These are phyloP conservation scores for Chrysoporthe puriensis DNA, from an alignment of 2,329 filamentous ascomycete genomes.

Conservation along the genomic window DNA sequence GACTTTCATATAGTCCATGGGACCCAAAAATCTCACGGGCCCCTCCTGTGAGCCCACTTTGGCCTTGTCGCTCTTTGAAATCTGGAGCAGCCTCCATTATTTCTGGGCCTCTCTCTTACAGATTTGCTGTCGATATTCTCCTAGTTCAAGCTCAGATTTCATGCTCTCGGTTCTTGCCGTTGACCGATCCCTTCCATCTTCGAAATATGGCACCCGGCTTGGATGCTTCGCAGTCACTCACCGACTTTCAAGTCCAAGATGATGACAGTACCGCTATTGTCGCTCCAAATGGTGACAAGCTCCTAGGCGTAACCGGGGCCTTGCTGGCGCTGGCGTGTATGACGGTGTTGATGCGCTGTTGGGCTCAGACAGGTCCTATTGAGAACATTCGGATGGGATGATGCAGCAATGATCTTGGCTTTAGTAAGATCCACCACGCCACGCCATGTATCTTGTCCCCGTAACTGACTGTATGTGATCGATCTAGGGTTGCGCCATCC, in stretches of 20 bases:
- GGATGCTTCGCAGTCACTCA: conserved; percentile 4
- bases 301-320: conserved; percentile 5
- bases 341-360: conserved; percentile 7
- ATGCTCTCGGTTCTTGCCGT: not conserved
- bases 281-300: not conserved
- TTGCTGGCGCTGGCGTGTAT: not conserved
- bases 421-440: not conserved
- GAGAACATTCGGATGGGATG: conserved; percentile 8
- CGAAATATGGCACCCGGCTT: not conserved
- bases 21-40: not conserved
- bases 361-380: conserved; percentile 14
- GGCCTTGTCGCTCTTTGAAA: not conserved
- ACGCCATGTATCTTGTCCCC: not conserved
- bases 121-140: not conserved
- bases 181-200: not conserved
- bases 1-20: not conserved
- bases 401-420: conserved; percentile 8
- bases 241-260: not conserved
- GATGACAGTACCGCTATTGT: conserved; percentile 9
- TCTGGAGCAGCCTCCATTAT: not conserved
- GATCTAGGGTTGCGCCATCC: not conserved
- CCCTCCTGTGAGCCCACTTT: not conserved
- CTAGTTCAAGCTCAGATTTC: not conserved
- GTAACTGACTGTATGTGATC: not conserved
- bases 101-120: not conserved